These are phyloP conservation scores for Domatiomyces globalis DNA, from an alignment of 2,329 filamentous ascomycete genomes.

Conservation along the genomic window DNA sequence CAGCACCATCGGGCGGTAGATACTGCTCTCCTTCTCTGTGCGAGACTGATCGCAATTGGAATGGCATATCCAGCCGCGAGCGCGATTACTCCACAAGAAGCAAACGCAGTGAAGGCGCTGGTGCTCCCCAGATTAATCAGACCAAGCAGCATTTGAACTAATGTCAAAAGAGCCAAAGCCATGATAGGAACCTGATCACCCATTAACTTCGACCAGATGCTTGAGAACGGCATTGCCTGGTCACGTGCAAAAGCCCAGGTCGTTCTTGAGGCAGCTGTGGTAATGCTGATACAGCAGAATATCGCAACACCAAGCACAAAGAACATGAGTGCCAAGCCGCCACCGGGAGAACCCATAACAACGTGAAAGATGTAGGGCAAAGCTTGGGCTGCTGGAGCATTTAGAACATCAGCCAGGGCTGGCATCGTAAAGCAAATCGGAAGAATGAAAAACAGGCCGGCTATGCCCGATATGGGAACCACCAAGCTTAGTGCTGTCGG, in stretches of 20 bases:
- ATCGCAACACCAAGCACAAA: constrained; percentile 37
- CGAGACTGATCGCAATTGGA: constrained; percentile 39
- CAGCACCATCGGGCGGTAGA: constrained; percentile 36
- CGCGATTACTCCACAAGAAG: constrained; percentile 42
- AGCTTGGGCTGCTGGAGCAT: constrained; percentile 34
- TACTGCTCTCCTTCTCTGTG: constrained; percentile 34
- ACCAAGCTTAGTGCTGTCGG: constrained; percentile 40
- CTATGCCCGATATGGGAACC: constrained; percentile 40
- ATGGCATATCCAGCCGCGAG: constrained; percentile 43
- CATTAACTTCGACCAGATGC: constrained; percentile 47
- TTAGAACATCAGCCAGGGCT: constrained; percentile 32
- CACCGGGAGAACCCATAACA: constrained; percentile 37
- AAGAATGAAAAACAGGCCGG: constrained; percentile 41
- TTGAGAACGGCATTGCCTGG: constrained; percentile 51
- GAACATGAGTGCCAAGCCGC: constrained; percentile 35
- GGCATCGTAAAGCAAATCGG: constrained; percentile 41
- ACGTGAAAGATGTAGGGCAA: constrained; percentile 37
- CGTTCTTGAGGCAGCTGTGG: constrained; percentile 33
- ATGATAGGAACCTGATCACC: constrained; percentile 47
- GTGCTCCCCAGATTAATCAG: constrained; percentile 37
- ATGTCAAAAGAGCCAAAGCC: constrained; percentile 51
- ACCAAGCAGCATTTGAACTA: constrained; percentile 35
- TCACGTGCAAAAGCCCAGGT: constrained; percentile 64
- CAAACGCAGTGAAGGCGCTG: constrained; percentile 37
- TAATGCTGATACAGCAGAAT: constrained; percentile 42